Percentiles rank a stretch among this genome's conserved stretches.
These are phyloP conservation scores for Pholiota adiposa DNA, from an alignment of 1,284 basidiomycete species.

Conservation along the genomic window DNA sequence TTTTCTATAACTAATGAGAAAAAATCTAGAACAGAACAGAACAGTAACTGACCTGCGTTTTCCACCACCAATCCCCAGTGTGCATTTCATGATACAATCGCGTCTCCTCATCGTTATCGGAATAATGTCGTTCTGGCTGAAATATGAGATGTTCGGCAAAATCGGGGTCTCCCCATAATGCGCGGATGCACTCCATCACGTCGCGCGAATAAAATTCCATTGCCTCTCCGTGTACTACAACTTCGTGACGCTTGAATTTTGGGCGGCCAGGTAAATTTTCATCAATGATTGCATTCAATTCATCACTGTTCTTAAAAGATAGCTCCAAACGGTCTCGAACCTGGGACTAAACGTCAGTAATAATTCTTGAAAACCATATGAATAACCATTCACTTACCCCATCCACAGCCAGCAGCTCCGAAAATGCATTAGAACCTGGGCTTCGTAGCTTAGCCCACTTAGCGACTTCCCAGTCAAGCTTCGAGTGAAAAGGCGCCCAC, in stretches of 20 bases:
- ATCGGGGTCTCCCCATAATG: conserved; percentile 11
- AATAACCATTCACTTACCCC: conserved; percentile 18
- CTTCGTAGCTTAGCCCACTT: conserved; percentile 37
- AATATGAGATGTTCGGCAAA: conserved; percentile 3
- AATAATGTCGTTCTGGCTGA: conserved; percentile 12
- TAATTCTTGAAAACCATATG: background rate
- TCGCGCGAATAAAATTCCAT: conserved; percentile 9
- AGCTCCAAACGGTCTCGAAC: background rate
- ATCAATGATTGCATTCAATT: conserved; percentile 19
- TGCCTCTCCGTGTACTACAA: conserved; percentile 8
- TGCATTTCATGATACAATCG: conserved; percentile 22
- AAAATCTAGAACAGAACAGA: conserved; percentile 23
- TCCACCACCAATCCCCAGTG: conserved; percentile 21
- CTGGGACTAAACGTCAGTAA: conserved; percentile 2
- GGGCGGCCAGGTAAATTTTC: conserved; percentile 11
- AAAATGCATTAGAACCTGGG: conserved; percentile 32
- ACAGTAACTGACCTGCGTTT: conserved; percentile 9
- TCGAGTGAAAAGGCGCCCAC: conserved; percentile 20
- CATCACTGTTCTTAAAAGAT: conserved; percentile 13
- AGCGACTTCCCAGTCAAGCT: conserved; percentile 36
- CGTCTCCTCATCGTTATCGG: conserved; percentile 1
- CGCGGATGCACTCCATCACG: conserved; percentile 6
- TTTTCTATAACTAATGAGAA: conserved; percentile 35
- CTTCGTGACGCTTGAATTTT: conserved; percentile 11
- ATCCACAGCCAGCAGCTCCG: conserved; percentile 31